These are phyloP conservation scores for Claviceps africana DNA, from an alignment of 2,329 filamentous ascomycete species.

Conservation along the genomic window DNA sequence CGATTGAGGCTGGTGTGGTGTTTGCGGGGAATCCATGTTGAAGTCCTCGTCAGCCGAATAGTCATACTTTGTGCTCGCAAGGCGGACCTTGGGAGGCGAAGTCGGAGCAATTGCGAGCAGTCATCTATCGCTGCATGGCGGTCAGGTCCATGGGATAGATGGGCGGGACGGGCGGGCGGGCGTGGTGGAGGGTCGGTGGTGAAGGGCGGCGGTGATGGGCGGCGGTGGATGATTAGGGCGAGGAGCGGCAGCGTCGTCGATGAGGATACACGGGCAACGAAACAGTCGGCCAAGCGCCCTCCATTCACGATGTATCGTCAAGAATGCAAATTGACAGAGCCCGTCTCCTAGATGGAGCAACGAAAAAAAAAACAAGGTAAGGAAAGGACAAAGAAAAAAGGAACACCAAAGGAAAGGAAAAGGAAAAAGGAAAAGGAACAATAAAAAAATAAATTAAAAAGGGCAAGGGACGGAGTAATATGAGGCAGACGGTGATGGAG, in stretches of 20 bases:
- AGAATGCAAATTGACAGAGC: neutral
- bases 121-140: constrained; percentile 8
- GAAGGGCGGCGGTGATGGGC: neutral
- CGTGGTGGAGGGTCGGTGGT: neutral
- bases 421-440: no score
- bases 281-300: neutral
- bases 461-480: neutral
- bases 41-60: constrained; percentile 5
- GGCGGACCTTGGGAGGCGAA: constrained; percentile 3
- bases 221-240: neutral
- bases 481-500: neutral
- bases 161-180: neutral
- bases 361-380: neutral
- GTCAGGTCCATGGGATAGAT: neutral
- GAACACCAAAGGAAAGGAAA: no score
- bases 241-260: neutral
- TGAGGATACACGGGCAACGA: neutral
- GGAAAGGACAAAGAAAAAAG: no score
- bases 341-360: neutral
- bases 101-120: constrained; percentile 5
- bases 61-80: constrained; percentile 8
- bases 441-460: neutral
- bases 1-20: constrained; percentile 3
- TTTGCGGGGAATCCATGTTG: constrained; percentile 9
- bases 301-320: neutral